Evolutionary conservation across 352 stramenopile species (phyloP).

Genomic region (Phytophthora podocarpi): DNA sequence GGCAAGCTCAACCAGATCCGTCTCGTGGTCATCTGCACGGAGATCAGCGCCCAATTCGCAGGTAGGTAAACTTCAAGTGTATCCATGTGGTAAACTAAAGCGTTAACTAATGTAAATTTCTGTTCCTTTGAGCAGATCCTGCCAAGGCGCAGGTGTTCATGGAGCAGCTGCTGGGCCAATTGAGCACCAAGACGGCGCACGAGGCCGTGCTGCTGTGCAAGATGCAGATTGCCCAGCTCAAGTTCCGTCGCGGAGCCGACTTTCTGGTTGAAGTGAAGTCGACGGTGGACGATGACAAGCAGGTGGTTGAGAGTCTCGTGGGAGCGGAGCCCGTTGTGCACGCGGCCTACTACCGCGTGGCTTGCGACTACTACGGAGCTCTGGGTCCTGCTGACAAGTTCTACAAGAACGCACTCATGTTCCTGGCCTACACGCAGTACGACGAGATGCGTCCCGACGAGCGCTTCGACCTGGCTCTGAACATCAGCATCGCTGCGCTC

Average conservation of each 20-base stretch:
- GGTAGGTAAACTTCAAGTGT: constrained; percentile 35
- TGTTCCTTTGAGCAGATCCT: constrained; percentile 40
- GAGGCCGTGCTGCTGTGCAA: constrained; percentile 76
- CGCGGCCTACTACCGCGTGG: constrained; percentile 92
- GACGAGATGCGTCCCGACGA: constrained; percentile 87
- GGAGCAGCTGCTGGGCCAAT: constrained; percentile 58
- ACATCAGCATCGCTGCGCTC: constrained; percentile 96
- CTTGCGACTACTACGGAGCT: constrained; percentile 92
- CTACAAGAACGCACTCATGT: constrained; percentile 97
- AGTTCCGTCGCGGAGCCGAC: constrained; percentile 60
- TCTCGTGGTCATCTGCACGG: constrained; percentile 91
- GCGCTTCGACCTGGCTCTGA: constrained; percentile 89
- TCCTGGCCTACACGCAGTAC: constrained; percentile 95
- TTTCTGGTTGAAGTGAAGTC: constrained; percentile 73
- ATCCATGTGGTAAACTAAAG: constrained; percentile 19
- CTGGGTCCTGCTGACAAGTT: constrained; percentile 95
- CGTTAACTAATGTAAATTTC: not conserved
- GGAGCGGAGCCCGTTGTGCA: constrained; percentile 92
- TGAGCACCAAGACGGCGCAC: constrained; percentile 67
- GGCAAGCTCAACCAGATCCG: constrained; percentile 96
- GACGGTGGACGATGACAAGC: constrained; percentile 72
- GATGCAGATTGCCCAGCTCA: constrained; percentile 79
- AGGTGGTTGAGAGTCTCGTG: constrained; percentile 80
- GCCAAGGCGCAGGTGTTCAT: constrained; percentile 76
- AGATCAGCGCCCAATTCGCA: constrained; percentile 82